A percentile compares a stretch with the other conserved stretches of the same genome.
Evolutionary conservation across 345 rosid species (phyloP).

Genomic region (Brassica juncea): DNA sequence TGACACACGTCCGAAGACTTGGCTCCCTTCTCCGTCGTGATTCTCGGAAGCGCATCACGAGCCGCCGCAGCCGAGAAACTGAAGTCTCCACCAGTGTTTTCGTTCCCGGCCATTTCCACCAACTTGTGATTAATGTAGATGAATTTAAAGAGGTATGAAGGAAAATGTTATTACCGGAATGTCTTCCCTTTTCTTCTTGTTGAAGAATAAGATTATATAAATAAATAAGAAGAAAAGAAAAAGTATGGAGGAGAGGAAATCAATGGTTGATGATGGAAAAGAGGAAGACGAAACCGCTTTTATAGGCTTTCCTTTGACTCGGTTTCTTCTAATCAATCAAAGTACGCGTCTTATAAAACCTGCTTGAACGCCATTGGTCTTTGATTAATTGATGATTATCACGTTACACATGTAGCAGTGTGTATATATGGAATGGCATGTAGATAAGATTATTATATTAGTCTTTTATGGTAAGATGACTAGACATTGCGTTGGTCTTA

Average conservation of each 20-base stretch:
- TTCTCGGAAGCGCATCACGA: conserved; percentile 44
- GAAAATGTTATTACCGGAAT: conserved; percentile 22
- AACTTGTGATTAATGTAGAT: neutral
- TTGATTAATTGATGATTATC: neutral
- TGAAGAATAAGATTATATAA: conserved; percentile 5
- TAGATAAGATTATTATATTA: neutral
- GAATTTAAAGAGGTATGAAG: neutral
- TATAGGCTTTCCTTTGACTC: conserved; percentile 34
- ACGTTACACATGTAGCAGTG: neutral
- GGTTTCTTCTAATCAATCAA: neutral
- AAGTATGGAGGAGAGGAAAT: conserved; percentile 20
- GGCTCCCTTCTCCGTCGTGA: conserved; percentile 37
- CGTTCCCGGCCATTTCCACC: conserved; percentile 29
- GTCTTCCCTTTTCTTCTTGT: neutral
- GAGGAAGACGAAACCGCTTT: conserved; percentile 5
- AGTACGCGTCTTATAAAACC: neutral
- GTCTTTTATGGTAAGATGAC: conserved; percentile 24
- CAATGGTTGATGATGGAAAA: conserved; percentile 10
- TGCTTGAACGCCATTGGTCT: neutral
- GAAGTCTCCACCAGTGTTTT: conserved; percentile 29
- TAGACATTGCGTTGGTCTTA: conserved; percentile 15
- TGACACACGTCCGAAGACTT: conserved; percentile 53
- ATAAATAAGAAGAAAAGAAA: neutral
- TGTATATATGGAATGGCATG: neutral
- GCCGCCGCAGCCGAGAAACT: conserved; percentile 42